Evolutionary conservation across 148 eudicot genomes (phyloP).

Genomic region (Amaranthus palmeri): DNA sequence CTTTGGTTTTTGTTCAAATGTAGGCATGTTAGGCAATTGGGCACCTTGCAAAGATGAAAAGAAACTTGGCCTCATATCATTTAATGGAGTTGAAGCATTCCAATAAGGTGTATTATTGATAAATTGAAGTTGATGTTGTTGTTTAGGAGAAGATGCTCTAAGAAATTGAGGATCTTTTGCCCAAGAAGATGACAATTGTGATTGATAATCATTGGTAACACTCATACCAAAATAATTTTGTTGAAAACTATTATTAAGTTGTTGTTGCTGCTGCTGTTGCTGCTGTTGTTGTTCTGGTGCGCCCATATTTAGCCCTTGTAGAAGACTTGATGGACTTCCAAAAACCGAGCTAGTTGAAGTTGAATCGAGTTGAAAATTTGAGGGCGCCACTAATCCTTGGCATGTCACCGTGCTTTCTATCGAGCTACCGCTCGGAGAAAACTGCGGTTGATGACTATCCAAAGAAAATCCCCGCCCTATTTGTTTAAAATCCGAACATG

Average conservation of each 20-base stretch:
- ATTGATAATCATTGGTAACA: conserved; percentile 3
- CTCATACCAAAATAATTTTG: conserved; percentile 23
- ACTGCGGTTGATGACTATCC: conserved; percentile 37
- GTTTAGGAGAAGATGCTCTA: conserved; percentile 31
- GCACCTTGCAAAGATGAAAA: conserved; percentile 45
- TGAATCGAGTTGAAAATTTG: conserved; percentile 41
- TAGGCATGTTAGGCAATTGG: conserved; percentile 35
- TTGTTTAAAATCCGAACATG: conserved; percentile 26
- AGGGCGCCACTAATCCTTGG: conserved; percentile 18
- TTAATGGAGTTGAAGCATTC: conserved; percentile 49
- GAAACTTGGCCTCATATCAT: conserved; percentile 48
- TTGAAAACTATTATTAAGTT: conserved; percentile 1
- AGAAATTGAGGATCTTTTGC: conserved; percentile 51
- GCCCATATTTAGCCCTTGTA: conserved; percentile 26
- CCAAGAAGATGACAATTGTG: conserved; percentile 30
- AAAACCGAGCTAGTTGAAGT: conserved; percentile 23
- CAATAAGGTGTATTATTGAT: conserved; percentile 62
- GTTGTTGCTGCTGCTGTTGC: not conserved
- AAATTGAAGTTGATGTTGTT: conserved; percentile 53
- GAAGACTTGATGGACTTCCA: conserved; percentile 38
- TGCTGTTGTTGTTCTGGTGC: not conserved
- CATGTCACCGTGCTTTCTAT: conserved; percentile 35
- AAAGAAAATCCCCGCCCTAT: conserved; percentile 43
- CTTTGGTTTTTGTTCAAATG: conserved; percentile 70
- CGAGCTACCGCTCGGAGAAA: conserved; percentile 34